Percentiles rank a stretch among this genome's conserved stretches.
phyloP scores from a whole-genome alignment of 1,284 basidiomycete species.

The Boletellus deceptivus region DNA sequence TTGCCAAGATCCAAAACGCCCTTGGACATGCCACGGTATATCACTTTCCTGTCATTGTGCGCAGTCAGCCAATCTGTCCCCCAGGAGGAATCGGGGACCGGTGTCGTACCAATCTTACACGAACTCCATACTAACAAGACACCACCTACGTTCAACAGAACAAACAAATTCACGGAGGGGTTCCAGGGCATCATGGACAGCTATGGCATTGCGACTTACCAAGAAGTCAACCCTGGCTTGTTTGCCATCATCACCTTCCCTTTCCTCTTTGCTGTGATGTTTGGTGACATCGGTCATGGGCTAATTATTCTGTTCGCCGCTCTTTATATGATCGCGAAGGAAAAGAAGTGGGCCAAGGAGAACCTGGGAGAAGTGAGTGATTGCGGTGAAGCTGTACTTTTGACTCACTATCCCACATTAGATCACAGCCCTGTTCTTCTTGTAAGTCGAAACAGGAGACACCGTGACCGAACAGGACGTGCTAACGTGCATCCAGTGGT shows the following conservation, averaged over 20 bases:
- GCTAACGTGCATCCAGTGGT: conserved; percentile 54
- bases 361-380: conserved; percentile 74
- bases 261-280: conserved; percentile 99
- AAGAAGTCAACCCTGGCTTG: conserved; percentile 96
- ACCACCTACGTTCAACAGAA: conserved; percentile 94
- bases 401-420: conserved; percentile 34
- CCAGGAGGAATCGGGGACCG: conserved; percentile 91
- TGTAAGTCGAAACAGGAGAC: conserved; percentile 51
- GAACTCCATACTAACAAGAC: conserved; percentile 89
- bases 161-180: conserved; percentile 95
- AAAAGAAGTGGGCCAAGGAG: conserved; percentile 75
- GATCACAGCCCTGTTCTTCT: conserved; percentile 92
- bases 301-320: conserved; percentile 80
- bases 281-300: conserved; percentile 98
- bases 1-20: conserved; percentile 83
- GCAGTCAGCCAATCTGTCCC: conserved; percentile 4
- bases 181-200: conserved; percentile 99
- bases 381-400: neutral
- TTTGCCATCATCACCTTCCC: conserved; percentile 96
- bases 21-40: conserved; percentile 88
- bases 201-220: conserved; percentile 93
- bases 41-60: conserved; percentile 10
- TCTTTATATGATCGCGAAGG: conserved; percentile 81
- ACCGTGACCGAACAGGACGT: neutral
- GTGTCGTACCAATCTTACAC: conserved; percentile 88